phyloP scores from a whole-genome alignment of 2,329 filamentous ascomycete species.

The Aspergillus sp. region DNA sequence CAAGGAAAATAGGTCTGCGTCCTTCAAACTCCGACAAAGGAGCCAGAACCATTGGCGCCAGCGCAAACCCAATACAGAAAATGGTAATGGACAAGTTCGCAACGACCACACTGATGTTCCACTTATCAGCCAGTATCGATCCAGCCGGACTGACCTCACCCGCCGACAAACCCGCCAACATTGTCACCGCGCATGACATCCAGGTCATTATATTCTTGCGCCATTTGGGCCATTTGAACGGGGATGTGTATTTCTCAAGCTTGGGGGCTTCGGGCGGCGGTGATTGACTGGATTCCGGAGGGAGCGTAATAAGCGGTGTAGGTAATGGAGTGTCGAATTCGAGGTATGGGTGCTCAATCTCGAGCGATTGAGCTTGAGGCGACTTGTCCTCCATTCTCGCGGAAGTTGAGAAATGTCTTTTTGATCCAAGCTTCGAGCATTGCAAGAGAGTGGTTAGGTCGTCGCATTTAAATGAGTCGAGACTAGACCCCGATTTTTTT shows the following conservation, averaged over 20 bases:
- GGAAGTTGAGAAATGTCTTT: too few species aligned
- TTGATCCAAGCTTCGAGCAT: too few species aligned
- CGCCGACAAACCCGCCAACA: conserved; percentile 71
- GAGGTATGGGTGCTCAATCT: conserved; percentile 53
- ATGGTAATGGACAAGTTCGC: conserved; percentile 70
- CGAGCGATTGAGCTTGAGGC: conserved; percentile 7
- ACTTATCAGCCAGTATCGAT: conserved; percentile 58
- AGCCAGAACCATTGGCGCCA: conserved; percentile 81
- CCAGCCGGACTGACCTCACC: conserved; percentile 71
- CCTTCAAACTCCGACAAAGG: conserved; percentile 87
- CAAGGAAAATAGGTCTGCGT: conserved; percentile 72
- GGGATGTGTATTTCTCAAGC: conserved; percentile 60
- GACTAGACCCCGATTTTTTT: too few species aligned
- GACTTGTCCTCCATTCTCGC: neutral
- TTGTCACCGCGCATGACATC: conserved; percentile 69
- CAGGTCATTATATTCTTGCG: conserved; percentile 66
- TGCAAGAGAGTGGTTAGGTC: too few species aligned
- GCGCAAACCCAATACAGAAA: conserved; percentile 73
- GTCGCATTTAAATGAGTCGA: too few species aligned
- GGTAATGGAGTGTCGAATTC: conserved; percentile 57
- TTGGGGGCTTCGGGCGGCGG: conserved; percentile 56
- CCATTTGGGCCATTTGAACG: conserved; percentile 63
- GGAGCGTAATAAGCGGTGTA: conserved; percentile 28
- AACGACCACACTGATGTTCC: conserved; percentile 58
- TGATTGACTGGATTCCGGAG: conserved; percentile 22